Base-by-base conservation (phyloP, 495 filamentous ascomycete species). In the Acidiella bohemica region DNA sequence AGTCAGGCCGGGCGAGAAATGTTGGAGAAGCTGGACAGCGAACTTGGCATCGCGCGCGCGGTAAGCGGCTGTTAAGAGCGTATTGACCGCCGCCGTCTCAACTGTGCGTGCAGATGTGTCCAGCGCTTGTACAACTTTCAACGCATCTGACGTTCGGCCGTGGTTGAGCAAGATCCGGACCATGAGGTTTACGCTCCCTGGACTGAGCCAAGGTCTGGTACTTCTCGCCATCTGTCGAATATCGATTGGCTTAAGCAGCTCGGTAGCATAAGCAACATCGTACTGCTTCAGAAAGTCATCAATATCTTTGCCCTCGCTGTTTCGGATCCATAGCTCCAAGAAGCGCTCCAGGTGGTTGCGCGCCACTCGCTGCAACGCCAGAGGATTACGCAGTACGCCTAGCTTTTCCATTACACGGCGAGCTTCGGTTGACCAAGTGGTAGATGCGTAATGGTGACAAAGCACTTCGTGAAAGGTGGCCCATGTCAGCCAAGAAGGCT, bases 401-500 rank as follows among this genome's bases (percentile, higher is more conserved):
- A 37, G 36, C 17, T 14, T 17, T 2, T 26, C 18, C 47, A 50
- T 50, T 16, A 6, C 20, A 4, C 37, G 13, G 2, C 36, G 2
- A 9, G 46, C 32, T 39, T 17, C 20, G 9, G 4, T 10, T 19
- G 13, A 4, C 8, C 14, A 11, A 7, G 10, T 12, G 2, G 30
- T 12, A 18, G 12, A 17, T 3, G 12, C 10, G n/a, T 7, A 36
- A 4, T 36, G 29, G 14, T 28, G 43, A 14, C 32, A 32, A 5
- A 40, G 26, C 4, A 50, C 14, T 2, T 21, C 7, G 23, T 50
- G 38, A 4, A 36, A 22, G 20, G 10, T 14, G 4, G 31, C 13
- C 47, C 47, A 50, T 4, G 43, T 46, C 13, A 14, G 3, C 19
- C 24, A 21, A 8, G 43, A 33, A n/a, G 43, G 36, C 18, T 25